A percentile compares a stretch with the other conserved stretches of the same genome.
Evolutionary conservation across 2,329 filamentous ascomycete genomes (phyloP).

Genomic region (Cordyceps cicadae): DNA sequence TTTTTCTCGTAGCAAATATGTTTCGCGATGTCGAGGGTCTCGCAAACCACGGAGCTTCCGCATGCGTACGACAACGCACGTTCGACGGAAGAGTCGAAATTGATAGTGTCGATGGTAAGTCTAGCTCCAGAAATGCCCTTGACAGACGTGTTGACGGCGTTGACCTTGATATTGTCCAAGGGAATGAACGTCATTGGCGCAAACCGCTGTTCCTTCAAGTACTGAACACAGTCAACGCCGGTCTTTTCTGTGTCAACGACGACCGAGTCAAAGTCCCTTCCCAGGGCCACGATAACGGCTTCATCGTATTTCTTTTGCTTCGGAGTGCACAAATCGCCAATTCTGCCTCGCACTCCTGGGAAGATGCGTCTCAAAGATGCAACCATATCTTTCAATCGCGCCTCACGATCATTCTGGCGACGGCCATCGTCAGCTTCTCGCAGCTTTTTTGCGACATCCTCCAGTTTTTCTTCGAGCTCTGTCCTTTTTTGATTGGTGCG

Average conservation of each 20-base stretch:
- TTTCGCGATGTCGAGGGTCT: constrained; percentile 77
- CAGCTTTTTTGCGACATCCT: constrained; percentile 72
- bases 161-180: constrained; percentile 94
- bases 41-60: constrained; percentile 89
- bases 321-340: constrained; percentile 86
- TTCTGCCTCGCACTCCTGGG: constrained; percentile 80
- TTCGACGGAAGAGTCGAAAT: constrained; percentile 81
- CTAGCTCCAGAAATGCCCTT: constrained; percentile 82
- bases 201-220: constrained; percentile 82
- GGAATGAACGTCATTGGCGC: constrained; percentile 91
- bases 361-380: constrained; percentile 82
- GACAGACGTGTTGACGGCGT: constrained; percentile 77
- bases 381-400: constrained; percentile 72
- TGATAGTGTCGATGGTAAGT: constrained; percentile 90
- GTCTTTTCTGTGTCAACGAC: constrained; percentile 94
- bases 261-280: constrained; percentile 87
- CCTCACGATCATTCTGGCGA: constrained; percentile 76
- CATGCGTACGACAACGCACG: constrained; percentile 93
- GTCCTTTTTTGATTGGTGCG: constrained; percentile 73
- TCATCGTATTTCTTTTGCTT: constrained; percentile 97
- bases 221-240: constrained; percentile 86
- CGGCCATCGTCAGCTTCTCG: constrained; percentile 76
- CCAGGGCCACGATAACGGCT: constrained; percentile 85
- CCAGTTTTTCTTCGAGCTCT: constrained; percentile 86
- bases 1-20: constrained; percentile 78